These are phyloP conservation scores for Trichocomaceae sp. DNA, from an alignment of 2,329 filamentous ascomycete species.

Conservation along the genomic window DNA sequence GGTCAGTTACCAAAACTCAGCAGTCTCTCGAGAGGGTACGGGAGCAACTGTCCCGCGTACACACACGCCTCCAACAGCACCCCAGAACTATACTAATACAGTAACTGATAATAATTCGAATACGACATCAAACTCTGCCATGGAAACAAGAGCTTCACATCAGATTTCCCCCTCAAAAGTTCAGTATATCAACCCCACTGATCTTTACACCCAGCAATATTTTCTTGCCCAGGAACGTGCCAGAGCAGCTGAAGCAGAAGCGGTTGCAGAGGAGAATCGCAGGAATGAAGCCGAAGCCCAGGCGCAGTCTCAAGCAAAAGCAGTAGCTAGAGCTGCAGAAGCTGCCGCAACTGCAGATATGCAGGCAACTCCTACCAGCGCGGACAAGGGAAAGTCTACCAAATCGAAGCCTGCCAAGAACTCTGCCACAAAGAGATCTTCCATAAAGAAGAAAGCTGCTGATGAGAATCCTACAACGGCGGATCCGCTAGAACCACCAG, in stretches of 20 bases:
- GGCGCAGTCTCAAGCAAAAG: slow-evolving; percentile 2
- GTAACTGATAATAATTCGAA: neutral
- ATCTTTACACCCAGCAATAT: slow-evolving; percentile 11
- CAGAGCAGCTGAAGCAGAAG: slow-evolving; percentile 11
- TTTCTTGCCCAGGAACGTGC: slow-evolving; percentile 10
- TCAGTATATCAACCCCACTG: slow-evolving; percentile 10
- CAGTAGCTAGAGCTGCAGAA: slow-evolving; percentile 1
- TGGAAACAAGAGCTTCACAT: neutral
- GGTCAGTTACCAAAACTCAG: neutral
- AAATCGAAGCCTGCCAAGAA: slow-evolving; percentile 4
- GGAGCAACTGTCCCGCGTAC: neutral
- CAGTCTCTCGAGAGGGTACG: neutral
- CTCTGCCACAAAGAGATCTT: slow-evolving; percentile 4
- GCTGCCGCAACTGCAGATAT: neutral
- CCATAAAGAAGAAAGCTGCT: slow-evolving; percentile 1
- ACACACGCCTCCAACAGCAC: neutral
- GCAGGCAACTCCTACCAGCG: neutral
- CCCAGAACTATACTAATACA: neutral
- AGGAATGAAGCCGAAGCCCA: slow-evolving; percentile 6
- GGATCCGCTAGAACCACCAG: slow-evolving; percentile 9
- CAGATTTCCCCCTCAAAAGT: slow-evolving; percentile 7
- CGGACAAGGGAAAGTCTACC: neutral
- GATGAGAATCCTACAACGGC: neutral
- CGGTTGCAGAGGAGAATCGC: neutral
- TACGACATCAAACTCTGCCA: neutral